Evolutionary conservation across 2,329 filamentous ascomycete species (phyloP).

Genomic region (Cladosporium sp.): DNA sequence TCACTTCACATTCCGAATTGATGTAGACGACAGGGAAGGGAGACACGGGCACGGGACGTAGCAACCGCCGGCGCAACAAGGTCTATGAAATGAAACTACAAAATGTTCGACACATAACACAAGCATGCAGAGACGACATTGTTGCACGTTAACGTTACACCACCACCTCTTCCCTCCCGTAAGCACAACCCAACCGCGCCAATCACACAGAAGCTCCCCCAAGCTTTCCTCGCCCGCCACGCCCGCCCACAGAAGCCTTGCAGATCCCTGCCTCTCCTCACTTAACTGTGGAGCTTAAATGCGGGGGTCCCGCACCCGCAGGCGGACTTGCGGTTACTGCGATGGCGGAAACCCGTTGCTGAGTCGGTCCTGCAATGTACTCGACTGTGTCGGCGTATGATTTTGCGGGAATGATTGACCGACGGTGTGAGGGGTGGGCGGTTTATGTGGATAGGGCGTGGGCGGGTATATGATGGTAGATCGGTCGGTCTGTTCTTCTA

Average conservation of each 20-base stretch:
- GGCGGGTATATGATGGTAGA: no score
- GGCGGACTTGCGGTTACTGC: slow-evolving; percentile 5
- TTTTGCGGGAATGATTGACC: slow-evolving; percentile 5
- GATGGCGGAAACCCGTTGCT: background rate
- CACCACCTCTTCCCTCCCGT: no score
- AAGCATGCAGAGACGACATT: no score
- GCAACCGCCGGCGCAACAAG: no score
- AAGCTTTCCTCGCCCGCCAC: slow-evolving; percentile 5
- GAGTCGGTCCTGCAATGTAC: background rate
- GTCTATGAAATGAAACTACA: no score
- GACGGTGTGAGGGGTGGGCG: slow-evolving; percentile 1
- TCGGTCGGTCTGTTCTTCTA: no score
- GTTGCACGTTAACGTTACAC: no score
- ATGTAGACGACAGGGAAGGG: no score
- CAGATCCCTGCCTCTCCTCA: slow-evolving; percentile 3
- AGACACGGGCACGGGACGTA: no score
- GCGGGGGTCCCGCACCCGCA: background rate
- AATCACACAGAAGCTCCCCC: slow-evolving; percentile 6
- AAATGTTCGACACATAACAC: no score
- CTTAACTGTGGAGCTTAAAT: slow-evolving; percentile 3
- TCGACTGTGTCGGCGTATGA: slow-evolving; percentile 1
- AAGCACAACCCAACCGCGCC: background rate
- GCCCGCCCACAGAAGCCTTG: slow-evolving; percentile 1
- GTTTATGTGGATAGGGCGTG: background rate
- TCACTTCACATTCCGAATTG: no score